Conservation (phyloP, 495 filamentous ascomycete species). For the Wilcoxina mikolae region DNA sequence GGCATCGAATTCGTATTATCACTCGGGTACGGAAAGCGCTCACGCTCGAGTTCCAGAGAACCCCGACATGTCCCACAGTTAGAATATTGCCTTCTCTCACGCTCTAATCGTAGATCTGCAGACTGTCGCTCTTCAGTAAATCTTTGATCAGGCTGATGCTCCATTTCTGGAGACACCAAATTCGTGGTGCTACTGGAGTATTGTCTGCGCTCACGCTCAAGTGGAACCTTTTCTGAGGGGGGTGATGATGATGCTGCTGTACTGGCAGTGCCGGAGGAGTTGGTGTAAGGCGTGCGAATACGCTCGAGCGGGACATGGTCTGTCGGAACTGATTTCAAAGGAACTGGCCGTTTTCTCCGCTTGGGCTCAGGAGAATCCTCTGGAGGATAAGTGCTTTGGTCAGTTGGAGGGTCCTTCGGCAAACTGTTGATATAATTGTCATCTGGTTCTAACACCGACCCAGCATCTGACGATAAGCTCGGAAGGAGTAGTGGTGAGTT, state of each 20-base stretch:
- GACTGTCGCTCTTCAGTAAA: not conserved
- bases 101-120: not conserved
- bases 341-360: not conserved
- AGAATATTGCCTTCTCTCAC: not conserved
- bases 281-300: constrained; percentile 3
- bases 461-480: not conserved
- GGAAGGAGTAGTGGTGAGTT: constrained; percentile 1
- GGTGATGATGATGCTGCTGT: constrained; percentile 7
- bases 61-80: not conserved
- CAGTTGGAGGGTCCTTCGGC: not conserved
- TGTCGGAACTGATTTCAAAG: not conserved
- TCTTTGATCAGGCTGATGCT: too few relatives aligned
- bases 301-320: constrained; percentile 4
- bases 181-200: too few relatives aligned
- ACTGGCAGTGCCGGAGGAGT: not conserved
- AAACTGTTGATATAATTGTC: not conserved
- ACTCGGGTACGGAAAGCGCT: too few relatives aligned
- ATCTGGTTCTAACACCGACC: constrained; percentile 1
- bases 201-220: constrained; percentile 3
- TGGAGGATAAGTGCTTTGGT: not conserved
- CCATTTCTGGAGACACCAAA: too few relatives aligned
- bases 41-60: too few relatives aligned
- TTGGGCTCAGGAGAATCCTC: not conserved
- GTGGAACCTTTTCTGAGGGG: constrained; percentile 2
- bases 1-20: not conserved